A percentile compares a stretch with the other conserved stretches of the same genome.
Evolutionary conservation across 163 green algal genomes (phyloP).

Genomic region (Prototheca wickerhamii): DNA sequence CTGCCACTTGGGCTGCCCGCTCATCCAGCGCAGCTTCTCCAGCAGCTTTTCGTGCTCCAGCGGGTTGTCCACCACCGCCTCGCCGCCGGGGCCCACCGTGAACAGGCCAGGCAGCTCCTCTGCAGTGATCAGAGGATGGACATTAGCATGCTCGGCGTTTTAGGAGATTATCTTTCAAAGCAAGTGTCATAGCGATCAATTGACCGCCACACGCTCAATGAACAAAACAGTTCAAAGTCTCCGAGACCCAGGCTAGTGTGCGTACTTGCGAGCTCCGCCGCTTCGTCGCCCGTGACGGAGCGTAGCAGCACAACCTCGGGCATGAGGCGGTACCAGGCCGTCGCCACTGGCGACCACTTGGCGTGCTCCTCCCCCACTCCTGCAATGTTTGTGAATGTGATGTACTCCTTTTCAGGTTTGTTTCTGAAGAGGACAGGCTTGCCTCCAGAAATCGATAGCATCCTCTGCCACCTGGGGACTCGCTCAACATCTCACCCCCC

Average conservation of each 20-base stretch:
- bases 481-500: not conserved
- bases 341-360: slow-evolving; percentile 97
- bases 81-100: slow-evolving; percentile 14
- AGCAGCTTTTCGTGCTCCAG: slow-evolving; percentile 48
- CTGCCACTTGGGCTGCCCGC: slow-evolving; percentile 52
- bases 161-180: too few relatives aligned
- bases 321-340: slow-evolving; percentile 84
- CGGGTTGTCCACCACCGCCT: slow-evolving; percentile 9
- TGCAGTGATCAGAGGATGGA: too few relatives aligned
- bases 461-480: not conserved
- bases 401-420: too few relatives aligned
- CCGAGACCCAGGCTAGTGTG: too few relatives aligned
- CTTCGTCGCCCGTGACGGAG: slow-evolving; percentile 26
- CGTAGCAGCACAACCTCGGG: slow-evolving; percentile 74
- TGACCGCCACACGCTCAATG: too few relatives aligned
- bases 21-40: slow-evolving; percentile 59
- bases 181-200: too few relatives aligned
- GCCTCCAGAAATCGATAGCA: too few relatives aligned
- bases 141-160: too few relatives aligned
- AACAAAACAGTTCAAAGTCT: too few relatives aligned
- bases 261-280: slow-evolving; percentile 36
- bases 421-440: too few relatives aligned
- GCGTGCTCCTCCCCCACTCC: slow-evolving; percentile 82
- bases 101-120: slow-evolving; percentile 22
- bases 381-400: slow-evolving; percentile 1